These are phyloP conservation scores for Marasmius oreades DNA, from an alignment of 1,284 basidiomycete species.

Conservation along the genomic window DNA sequence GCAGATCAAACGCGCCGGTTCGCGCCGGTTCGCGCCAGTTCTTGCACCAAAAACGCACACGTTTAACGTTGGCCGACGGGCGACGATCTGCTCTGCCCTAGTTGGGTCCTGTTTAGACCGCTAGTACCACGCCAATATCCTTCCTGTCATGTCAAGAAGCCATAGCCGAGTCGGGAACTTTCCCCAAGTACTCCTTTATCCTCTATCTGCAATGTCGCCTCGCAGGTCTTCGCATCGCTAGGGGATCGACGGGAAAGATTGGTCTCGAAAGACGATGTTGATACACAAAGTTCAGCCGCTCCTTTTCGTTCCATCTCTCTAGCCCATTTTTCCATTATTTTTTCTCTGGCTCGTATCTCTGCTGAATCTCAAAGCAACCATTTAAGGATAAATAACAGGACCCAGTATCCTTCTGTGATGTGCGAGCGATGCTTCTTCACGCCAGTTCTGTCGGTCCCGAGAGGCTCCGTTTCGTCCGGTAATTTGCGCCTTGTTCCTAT, in stretches of 20 bases:
- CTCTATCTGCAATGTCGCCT: background rate
- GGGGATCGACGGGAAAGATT: too few relatives aligned
- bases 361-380: background rate
- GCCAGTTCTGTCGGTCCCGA: background rate
- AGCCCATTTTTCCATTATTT: background rate
- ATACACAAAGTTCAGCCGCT: background rate
- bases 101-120: slow-evolving; percentile 8
- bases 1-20: slow-evolving; percentile 4
- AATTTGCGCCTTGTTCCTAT: background rate
- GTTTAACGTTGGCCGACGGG: slow-evolving; percentile 41
- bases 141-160: slow-evolving; percentile 40
- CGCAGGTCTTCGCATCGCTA: background rate
- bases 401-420: background rate
- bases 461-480: background rate
- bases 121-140: slow-evolving; percentile 28
- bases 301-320: background rate
- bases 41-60: slow-evolving; percentile 22
- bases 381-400: background rate
- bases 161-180: background rate
- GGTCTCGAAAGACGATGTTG: too few relatives aligned
- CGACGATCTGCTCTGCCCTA: slow-evolving; percentile 7
- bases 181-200: background rate
- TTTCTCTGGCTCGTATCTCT: background rate
- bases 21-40: slow-evolving; percentile 8
- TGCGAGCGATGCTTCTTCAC: background rate